phyloP scores from a whole-genome alignment of 2,329 filamentous ascomycete genomes.

The Monosporascus sp. region DNA sequence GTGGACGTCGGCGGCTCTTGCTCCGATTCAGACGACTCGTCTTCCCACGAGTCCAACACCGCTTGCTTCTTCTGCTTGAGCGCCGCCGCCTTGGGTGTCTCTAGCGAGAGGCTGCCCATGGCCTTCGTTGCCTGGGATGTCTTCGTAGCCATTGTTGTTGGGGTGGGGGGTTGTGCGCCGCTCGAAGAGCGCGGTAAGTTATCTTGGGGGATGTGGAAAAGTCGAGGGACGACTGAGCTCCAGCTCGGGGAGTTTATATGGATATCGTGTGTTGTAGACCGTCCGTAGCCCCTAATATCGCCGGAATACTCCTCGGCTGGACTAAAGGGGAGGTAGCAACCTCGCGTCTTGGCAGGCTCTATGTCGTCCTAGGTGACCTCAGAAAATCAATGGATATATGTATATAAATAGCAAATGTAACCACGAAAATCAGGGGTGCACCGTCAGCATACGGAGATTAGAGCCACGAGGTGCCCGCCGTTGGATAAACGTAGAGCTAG shows the following conservation, averaged over 20 bases:
- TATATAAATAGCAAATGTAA: not conserved
- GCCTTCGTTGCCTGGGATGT: constrained; percentile 15
- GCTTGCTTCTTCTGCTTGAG: constrained; percentile 30
- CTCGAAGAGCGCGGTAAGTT: not conserved
- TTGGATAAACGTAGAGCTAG: not conserved
- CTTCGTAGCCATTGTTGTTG: constrained; percentile 19
- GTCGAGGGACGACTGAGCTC: no score
- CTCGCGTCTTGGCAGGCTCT: not conserved
- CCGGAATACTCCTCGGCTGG: not conserved
- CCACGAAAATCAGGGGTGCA: not conserved
- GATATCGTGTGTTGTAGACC: not conserved
- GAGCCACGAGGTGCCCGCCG: not conserved
- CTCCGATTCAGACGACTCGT: constrained; percentile 52
- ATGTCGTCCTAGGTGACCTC: not conserved
- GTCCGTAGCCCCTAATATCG: not conserved
- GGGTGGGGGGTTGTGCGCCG: not conserved
- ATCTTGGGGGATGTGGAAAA: not conserved
- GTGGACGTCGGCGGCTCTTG: constrained; percentile 24
- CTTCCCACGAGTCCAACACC: constrained; percentile 74
- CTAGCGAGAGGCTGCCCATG: constrained; percentile 27
- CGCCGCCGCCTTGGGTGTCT: constrained; percentile 17
- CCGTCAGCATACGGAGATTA: not conserved
- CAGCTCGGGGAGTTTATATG: not conserved
- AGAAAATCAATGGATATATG: not conserved
- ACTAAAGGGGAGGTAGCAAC: not conserved